Conservation (phyloP, 495 filamentous ascomycete genomes). For the Podospora didyma region DNA sequence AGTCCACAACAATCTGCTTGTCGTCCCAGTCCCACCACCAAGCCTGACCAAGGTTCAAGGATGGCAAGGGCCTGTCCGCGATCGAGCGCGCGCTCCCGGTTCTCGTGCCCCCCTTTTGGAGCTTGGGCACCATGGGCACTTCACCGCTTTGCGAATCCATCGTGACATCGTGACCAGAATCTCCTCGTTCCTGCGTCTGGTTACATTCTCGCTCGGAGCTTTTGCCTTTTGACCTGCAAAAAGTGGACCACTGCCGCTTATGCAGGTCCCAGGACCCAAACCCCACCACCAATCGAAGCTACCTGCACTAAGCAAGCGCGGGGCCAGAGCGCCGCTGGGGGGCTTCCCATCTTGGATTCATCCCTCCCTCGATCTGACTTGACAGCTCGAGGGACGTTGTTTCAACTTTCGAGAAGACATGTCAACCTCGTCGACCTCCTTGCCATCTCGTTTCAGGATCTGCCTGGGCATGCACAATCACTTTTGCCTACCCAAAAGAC, state of each 20-base stretch:
- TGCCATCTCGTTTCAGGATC: conserved; percentile 1
- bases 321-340: not conserved
- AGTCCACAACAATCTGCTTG: not conserved
- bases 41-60: not conserved
- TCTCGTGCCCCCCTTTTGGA: not conserved
- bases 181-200: conserved; percentile 15
- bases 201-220: conserved; percentile 6
- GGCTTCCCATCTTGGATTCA: not conserved
- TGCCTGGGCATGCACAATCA: not conserved
- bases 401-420: not conserved
- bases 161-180: not conserved
- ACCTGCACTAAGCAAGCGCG: no score
- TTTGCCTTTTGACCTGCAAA: not conserved
- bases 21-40: not conserved
- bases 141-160: not conserved
- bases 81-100: not conserved
- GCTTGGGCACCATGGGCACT: not conserved
- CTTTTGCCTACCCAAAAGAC: not conserved
- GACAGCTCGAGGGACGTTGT: not conserved
- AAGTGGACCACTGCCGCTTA: not conserved
- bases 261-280: not conserved
- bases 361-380: not conserved
- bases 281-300: not conserved
- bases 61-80: no score
- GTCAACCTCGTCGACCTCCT: not conserved